Evolutionary conservation across 2,329 filamentous ascomycete species (phyloP), one percentile per base, ranked within the genome.

Genomic region (Neurospora sp.): DNA sequence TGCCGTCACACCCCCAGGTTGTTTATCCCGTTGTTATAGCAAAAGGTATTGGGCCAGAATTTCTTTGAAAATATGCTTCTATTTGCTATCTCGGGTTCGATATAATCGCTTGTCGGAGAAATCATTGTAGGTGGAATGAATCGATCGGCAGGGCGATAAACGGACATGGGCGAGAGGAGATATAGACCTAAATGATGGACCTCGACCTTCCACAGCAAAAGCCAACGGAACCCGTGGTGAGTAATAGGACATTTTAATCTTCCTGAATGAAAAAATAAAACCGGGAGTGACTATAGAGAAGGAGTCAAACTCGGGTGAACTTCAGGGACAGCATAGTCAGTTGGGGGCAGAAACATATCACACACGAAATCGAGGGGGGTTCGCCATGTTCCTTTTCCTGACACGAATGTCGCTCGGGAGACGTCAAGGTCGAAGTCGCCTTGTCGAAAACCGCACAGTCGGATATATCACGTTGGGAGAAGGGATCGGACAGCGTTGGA

Each of bases 231-330:
- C 85, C 83, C 83, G 86, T 85, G 89, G 89, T 92, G 90, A 92
- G 90, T 92, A 89, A 81, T 80, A 80, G 84, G 85, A 79, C 81
- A 72, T 76, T 7, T 89, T 81, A 74, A 84, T 93, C 88, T 93
- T 86, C 90, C 91, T 93, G 83, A 86, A 85, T 87, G 88, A 88
- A 87, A 93, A 75, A 68, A 72, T 72, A 70, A 88, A 89, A 84
- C 52, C 52, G 52, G 52, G 52, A 62, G 23, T 85, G 83, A 89
- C 89, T 90, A 93, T 84, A 82, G 87, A 77, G 84, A 80, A 82
- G 81, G 81, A 85, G 88, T 88, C 87, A 84, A 86, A 88, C 85
- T 91, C 91, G 90, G 91, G 91, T 93, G 91, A 91, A 92, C 75
- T 89, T 85, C 90, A 91, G 89, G 87, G 78, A 67, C 28, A 66